These are phyloP conservation scores for Petunia hybrid DNA, from an alignment of 305 asterid genomes.

Conservation along the genomic window DNA sequence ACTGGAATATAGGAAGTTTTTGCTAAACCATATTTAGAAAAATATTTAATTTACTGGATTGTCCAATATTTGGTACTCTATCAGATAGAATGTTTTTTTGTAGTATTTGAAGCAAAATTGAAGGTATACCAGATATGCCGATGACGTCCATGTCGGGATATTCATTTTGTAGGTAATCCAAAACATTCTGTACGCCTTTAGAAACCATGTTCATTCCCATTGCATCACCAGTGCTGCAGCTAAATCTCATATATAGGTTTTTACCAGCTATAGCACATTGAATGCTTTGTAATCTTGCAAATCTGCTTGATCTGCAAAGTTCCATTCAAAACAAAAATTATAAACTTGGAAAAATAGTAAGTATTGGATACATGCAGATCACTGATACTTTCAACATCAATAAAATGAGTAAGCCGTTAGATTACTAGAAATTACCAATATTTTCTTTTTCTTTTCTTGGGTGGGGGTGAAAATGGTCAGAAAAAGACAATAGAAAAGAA, in stretches of 20 bases:
- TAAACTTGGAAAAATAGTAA: background rate
- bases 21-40: no score
- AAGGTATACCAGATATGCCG: conserved; percentile 55
- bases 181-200: conserved; percentile 60
- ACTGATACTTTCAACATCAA: background rate
- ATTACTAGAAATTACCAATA: conserved; percentile 1
- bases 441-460: background rate
- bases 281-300: conserved; percentile 51
- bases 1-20: no score
- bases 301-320: conserved; percentile 58
- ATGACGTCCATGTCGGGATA: conserved; percentile 61
- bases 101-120: background rate
- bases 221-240: conserved; percentile 63
- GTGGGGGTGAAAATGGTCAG: background rate
- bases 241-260: conserved; percentile 54
- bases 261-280: conserved; percentile 61
- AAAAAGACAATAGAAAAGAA: background rate
- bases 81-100: background rate
- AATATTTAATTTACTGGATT: no score
- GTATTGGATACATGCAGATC: conserved; percentile 27
- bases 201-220: conserved; percentile 71
- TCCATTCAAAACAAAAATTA: conserved; percentile 8
- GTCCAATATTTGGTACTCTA: no score
- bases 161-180: conserved; percentile 52
- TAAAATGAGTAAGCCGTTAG: background rate